Conservation (phyloP, 2,329 filamentous ascomycete genomes). For the Colletotrichum abscissum region DNA sequence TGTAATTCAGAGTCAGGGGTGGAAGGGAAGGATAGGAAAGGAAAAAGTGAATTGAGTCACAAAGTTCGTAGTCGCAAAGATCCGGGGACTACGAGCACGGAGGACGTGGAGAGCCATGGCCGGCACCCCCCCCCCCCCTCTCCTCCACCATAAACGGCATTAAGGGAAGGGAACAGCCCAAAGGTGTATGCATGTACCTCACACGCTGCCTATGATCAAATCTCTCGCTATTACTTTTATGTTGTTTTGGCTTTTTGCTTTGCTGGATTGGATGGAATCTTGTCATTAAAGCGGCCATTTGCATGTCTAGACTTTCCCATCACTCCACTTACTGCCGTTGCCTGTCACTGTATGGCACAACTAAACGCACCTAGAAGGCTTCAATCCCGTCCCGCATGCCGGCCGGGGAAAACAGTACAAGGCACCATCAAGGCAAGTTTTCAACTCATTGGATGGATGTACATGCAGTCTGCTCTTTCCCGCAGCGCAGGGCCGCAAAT, state of each 20-base stretch:
- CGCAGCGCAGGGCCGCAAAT: not conserved
- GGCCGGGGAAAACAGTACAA: not conserved
- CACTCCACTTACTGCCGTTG: not conserved
- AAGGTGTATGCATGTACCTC: slow-evolving; percentile 4
- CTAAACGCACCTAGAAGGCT: not conserved
- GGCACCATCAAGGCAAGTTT: not conserved
- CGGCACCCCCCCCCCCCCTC: not conserved
- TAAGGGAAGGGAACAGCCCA: not conserved
- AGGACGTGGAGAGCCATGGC: not conserved
- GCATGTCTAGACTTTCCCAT: not conserved
- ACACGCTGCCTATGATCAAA: not conserved
- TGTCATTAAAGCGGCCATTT: not conserved
- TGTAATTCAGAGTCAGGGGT: not conserved
- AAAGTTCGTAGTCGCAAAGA: slow-evolving; percentile 18
- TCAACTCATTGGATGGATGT: not conserved
- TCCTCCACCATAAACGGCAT: slow-evolving; percentile 10
- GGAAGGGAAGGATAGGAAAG: not conserved
- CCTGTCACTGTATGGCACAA: not conserved
- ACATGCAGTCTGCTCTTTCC: not conserved
- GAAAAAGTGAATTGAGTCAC: slow-evolving; percentile 29
- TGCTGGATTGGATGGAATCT: not conserved
- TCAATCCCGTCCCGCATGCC: not conserved
- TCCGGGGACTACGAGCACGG: slow-evolving; percentile 12
- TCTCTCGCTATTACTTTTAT: not conserved
- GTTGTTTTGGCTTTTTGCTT: not conserved